Conservation (phyloP, 768 basidiomycete genomes). For the Flagelloscypha sp. region DNA sequence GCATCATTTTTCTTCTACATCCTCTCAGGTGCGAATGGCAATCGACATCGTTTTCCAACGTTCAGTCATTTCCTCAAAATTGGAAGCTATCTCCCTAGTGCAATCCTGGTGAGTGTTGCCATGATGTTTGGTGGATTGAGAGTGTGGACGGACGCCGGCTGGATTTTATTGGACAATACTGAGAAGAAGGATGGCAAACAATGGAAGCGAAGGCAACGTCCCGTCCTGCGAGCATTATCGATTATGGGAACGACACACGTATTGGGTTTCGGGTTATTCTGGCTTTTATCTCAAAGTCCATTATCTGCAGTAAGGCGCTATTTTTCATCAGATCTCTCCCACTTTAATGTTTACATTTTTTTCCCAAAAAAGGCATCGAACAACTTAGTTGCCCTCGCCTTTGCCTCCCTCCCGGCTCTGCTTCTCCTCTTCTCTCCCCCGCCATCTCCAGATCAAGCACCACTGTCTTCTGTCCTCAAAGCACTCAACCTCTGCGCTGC, state of each 20-base stretch:
- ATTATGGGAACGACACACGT: constrained; percentile 51
- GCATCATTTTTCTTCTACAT: constrained; percentile 98
- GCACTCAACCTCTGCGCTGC: constrained; percentile 74
- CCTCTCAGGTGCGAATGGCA: constrained; percentile 43
- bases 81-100: constrained; percentile 84
- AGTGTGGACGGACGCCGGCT: constrained; percentile 62
- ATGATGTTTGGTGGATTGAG: constrained; percentile 80
- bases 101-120: constrained; percentile 72
- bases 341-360: not conserved
- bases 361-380: no score
- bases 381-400: constrained; percentile 23
- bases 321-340: not conserved
- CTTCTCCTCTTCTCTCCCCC: constrained; percentile 21
- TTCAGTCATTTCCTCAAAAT: constrained; percentile 76
- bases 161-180: constrained; percentile 23
- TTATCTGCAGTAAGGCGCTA: constrained; percentile 36
- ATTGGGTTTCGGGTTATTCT: constrained; percentile 46
- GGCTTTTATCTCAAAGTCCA: constrained; percentile 33
- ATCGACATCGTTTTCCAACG: no score
- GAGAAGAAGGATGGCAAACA: constrained; percentile 16
- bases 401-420: constrained; percentile 25
- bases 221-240: constrained; percentile 43
- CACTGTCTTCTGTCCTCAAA: constrained; percentile 47
- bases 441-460: constrained; percentile 22
- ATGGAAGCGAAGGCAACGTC: constrained; percentile 45